Evolutionary conservation across 2,329 filamentous ascomycete genomes (phyloP), one percentile per base, ranked within the genome.

Genomic region (Aphanocladium album): DNA sequence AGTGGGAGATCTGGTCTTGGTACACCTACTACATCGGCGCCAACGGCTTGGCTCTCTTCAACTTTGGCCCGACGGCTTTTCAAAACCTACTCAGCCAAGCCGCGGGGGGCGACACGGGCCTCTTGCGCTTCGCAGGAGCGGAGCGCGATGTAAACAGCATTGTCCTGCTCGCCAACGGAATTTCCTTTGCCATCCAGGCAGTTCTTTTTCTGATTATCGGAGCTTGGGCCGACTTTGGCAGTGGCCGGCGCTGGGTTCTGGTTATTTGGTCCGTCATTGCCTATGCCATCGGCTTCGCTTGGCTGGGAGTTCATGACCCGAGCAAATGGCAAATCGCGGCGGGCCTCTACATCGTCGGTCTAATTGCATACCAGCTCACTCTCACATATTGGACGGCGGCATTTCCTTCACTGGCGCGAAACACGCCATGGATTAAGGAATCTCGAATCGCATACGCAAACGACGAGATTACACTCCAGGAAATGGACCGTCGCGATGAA

Each of bases 381-480:
- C 74, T 89, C 53, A 89, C 86, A 0, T 89, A 88, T 69, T 89
- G 86, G 84, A 87, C 85, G 0, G 85, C 87, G 0, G 85, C 86
- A 0, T 77, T 77, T 47, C 75, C 75, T 0, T 69, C 70, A 9
- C 68, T 77, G 21, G 74, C 75, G 2, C 71, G 75, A 43, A 76
- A 74, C 41, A 71, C 71, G 5, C 65, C 69, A 1, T 64, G 67
- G n/a, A 60, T 76, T 50, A 72, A 67, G 59, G 72, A 74, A 25
- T 68, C 72, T 2, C 69, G 68, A 5, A 62, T 66, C 17, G 69
- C 69, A 17, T 74, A 70, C 49, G 68, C 70, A 54, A 63, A 67
- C 0, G 75, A 84, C 3, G 74, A 73, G 1, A 85, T 89, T 47
- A 78, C 77, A 1, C 77, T 82, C 8, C 79, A 80, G 2, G 81